A percentile compares a stretch with the other conserved stretches of the same genome.
Evolutionary conservation across 2,329 filamentous ascomycete species (phyloP).

Genomic region (Chaetothyriales sp.): DNA sequence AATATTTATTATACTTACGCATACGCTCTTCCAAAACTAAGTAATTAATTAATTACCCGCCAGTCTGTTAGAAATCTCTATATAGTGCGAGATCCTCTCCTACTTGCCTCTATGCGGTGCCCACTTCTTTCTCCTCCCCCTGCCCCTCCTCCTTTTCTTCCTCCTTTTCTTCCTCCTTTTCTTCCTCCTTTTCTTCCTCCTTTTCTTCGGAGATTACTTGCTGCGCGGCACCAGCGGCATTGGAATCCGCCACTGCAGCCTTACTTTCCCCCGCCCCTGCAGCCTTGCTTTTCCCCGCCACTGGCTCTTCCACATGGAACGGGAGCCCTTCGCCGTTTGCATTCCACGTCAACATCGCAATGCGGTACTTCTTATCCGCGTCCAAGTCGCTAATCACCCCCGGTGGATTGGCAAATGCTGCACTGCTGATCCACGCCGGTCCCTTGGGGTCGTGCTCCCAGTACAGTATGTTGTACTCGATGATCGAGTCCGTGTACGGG

Average conservation of each 20-base stretch:
- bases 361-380: not conserved
- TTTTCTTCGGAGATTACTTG: not conserved
- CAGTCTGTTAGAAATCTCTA: too few relatives aligned
- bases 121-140: too few relatives aligned
- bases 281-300: not conserved
- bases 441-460: not conserved
- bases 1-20: too few relatives aligned
- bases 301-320: not conserved
- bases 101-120: too few relatives aligned
- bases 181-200: not conserved
- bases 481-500: not conserved
- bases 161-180: not conserved
- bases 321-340: not conserved
- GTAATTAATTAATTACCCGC: too few relatives aligned
- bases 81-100: too few relatives aligned
- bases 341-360: not conserved
- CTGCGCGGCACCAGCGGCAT: not conserved
- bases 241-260: not conserved
- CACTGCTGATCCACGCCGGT: not conserved
- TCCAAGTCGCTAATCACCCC: not conserved
- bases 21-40: too few relatives aligned
- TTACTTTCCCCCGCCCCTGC: not conserved
- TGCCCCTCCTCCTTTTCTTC: too few relatives aligned
- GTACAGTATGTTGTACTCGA: not conserved
- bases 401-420: not conserved